Percentiles rank a stretch among this genome's conserved stretches.
Conservation (phyloP, 495 filamentous ascomycete species). For the Paragyromitra xinjiangensis region DNA sequence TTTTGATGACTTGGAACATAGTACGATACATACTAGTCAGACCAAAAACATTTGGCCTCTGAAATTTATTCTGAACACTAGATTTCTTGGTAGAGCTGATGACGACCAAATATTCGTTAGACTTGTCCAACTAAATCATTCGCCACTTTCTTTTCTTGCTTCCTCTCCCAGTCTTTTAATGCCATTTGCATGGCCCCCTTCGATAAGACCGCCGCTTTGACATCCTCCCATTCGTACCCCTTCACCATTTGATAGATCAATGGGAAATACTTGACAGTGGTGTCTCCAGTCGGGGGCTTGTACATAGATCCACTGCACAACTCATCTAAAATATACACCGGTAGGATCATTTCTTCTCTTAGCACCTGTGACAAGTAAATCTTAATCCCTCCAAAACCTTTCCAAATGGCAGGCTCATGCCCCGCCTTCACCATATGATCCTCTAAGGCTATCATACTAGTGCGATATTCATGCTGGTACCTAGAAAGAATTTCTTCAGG, state of each 20-base stretch:
- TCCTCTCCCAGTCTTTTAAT: conserved; percentile 33
- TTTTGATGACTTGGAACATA: not conserved
- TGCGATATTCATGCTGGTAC: conserved; percentile 26
- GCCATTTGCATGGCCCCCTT: conserved; percentile 30
- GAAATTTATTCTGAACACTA: not conserved
- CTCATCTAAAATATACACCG: conserved; percentile 27
- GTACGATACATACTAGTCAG: not conserved
- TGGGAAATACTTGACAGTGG: conserved; percentile 25
- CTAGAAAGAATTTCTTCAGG: not conserved
- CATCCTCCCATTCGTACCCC: conserved; percentile 37
- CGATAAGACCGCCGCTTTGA: conserved; percentile 15
- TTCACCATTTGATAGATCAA: conserved; percentile 36
- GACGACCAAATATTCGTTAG: not conserved
- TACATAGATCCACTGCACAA: conserved; percentile 29
- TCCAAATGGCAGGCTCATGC: conserved; percentile 13
- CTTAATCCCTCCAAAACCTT: not conserved
- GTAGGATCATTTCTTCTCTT: conserved; percentile 30
- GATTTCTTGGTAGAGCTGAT: not conserved
- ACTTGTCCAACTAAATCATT: not conserved
- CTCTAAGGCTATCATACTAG: conserved; percentile 10
- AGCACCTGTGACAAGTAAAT: conserved; percentile 25
- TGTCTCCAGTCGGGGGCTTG: conserved; percentile 7
- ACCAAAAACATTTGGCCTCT: not conserved
- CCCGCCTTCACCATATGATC: not conserved
- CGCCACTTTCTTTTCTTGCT: not conserved